These are phyloP conservation scores for Pulveroboletus sp. DNA, from an alignment of 1,284 basidiomycete genomes.

Conservation along the genomic window DNA sequence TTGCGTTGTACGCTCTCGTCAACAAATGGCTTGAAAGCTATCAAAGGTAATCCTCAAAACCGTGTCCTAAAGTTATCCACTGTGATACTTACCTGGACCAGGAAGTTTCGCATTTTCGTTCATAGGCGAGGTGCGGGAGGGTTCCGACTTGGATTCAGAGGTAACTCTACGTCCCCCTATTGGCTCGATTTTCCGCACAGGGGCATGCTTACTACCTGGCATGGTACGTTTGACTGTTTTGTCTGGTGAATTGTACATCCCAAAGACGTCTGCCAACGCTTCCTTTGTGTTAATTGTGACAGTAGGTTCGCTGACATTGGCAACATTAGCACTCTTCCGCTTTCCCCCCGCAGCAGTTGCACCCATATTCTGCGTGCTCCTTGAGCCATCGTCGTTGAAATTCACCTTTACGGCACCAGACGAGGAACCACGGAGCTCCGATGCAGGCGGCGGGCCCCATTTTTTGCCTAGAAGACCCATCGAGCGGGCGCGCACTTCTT, in stretches of 20 bases:
- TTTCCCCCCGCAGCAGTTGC: slow-evolving; percentile 35
- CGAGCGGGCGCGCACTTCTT: slow-evolving; percentile 74
- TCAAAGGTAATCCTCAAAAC: neutral
- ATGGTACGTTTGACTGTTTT: slow-evolving; percentile 60
- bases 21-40: slow-evolving; percentile 58
- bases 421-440: slow-evolving; percentile 40
- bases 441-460: slow-evolving; percentile 67
- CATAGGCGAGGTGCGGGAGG: slow-evolving; percentile 41
- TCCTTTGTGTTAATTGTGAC: slow-evolving; percentile 88
- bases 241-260: slow-evolving; percentile 89
- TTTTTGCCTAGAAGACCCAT: slow-evolving; percentile 80
- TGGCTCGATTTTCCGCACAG: slow-evolving; percentile 60
- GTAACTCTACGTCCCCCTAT: slow-evolving; percentile 34
- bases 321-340: slow-evolving; percentile 40
- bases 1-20: slow-evolving; percentile 57
- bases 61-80: neutral
- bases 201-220: slow-evolving; percentile 69
- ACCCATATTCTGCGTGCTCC: slow-evolving; percentile 44
- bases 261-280: slow-evolving; percentile 89
- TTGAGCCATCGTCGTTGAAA: slow-evolving; percentile 55
- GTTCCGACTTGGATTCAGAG: slow-evolving; percentile 22
- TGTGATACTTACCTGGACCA: slow-evolving; percentile 41
- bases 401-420: slow-evolving; percentile 43
- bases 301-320: slow-evolving; percentile 49
- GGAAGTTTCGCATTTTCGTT: slow-evolving; percentile 42